Percentiles rank a stretch among this genome's conserved stretches.
phyloP scores from a whole-genome alignment of 2,329 filamentous ascomycete species.

The Sphaerostilbella broomeana region DNA sequence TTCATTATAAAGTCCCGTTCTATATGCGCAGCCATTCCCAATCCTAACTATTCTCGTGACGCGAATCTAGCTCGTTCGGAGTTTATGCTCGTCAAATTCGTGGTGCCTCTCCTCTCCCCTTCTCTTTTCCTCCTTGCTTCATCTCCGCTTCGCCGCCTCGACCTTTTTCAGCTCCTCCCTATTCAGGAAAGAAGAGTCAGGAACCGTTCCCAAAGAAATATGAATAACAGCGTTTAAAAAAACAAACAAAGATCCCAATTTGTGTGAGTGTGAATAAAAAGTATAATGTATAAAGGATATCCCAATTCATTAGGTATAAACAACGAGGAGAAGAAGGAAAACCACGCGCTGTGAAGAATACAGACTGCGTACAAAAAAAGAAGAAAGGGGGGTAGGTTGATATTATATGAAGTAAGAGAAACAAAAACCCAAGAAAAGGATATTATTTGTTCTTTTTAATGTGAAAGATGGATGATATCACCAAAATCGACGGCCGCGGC shows the following conservation, averaged over 20 bases:
- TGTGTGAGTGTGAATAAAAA: too few relatives aligned
- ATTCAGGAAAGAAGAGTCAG: slow-evolving; percentile 14
- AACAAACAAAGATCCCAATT: neutral
- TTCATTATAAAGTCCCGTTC: slow-evolving; percentile 11
- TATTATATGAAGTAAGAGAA: too few relatives aligned
- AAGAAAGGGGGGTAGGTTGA: too few relatives aligned
- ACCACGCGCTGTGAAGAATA: too few relatives aligned
- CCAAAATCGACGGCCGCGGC: slow-evolving; percentile 3
- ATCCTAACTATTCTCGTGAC: slow-evolving; percentile 1
- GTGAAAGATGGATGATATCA: neutral
- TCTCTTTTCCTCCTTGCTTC: slow-evolving; percentile 18
- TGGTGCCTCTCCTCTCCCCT: slow-evolving; percentile 18
- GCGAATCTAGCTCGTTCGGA: slow-evolving; percentile 1
- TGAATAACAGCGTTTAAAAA: neutral
- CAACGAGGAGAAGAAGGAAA: too few relatives aligned
- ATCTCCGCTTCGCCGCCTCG: slow-evolving; percentile 64
- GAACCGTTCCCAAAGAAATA: slow-evolving; percentile 1
- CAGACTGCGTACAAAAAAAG: too few relatives aligned
- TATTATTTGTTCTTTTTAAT: too few relatives aligned
- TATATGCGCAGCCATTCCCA: slow-evolving; percentile 6
- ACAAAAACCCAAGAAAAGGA: too few relatives aligned
- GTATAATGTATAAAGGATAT: too few relatives aligned
- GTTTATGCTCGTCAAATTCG: slow-evolving; percentile 4
- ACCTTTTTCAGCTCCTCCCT: slow-evolving; percentile 95
- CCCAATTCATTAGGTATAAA: too few relatives aligned